A percentile compares a stretch with the other conserved stretches of the same genome.
phyloP scores from a whole-genome alignment of 1,284 basidiomycete genomes.

The Rhodofomes roseus region DNA sequence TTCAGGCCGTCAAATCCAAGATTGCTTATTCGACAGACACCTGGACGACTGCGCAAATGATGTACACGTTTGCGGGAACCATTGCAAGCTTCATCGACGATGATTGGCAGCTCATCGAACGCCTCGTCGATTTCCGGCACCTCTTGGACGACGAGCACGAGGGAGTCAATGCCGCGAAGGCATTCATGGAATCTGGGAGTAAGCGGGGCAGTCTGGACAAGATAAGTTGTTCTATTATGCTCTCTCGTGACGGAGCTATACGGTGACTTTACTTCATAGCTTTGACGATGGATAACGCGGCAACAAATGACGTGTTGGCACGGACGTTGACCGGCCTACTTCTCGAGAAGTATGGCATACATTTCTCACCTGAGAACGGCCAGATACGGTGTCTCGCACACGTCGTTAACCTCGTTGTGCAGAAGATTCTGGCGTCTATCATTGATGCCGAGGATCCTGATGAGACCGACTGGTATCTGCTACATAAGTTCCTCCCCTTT shows the following conservation, averaged over 20 bases:
- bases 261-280: not conserved
- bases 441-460: slow-evolving; percentile 29
- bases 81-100: slow-evolving; percentile 17
- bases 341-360: slow-evolving; percentile 10
- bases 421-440: slow-evolving; percentile 26
- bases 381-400: slow-evolving; percentile 23
- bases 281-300: slow-evolving; percentile 24
- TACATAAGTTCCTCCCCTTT: slow-evolving; percentile 24
- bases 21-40: slow-evolving; percentile 18
- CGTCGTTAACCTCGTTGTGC: slow-evolving; percentile 36
- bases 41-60: slow-evolving; percentile 19
- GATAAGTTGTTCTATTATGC: slow-evolving; percentile 3
- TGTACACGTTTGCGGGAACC: slow-evolving; percentile 16
- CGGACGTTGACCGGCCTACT: slow-evolving; percentile 7
- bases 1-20: slow-evolving; percentile 15
- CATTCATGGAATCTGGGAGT: slow-evolving; percentile 8
- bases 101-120: slow-evolving; percentile 17
- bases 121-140: slow-evolving; percentile 14
- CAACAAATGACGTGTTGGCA: slow-evolving; percentile 14
- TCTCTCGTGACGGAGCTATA: not conserved
- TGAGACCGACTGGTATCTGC: slow-evolving; percentile 23
- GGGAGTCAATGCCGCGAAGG: slow-evolving; percentile 12
- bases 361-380: slow-evolving; percentile 12
- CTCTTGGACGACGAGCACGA: slow-evolving; percentile 17
- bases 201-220: slow-evolving; percentile 12